A percentile compares a stretch with the other conserved stretches of the same genome.
These are phyloP conservation scores for Cerrena zonata DNA, from an alignment of 1,284 basidiomycete species.

Conservation along the genomic window DNA sequence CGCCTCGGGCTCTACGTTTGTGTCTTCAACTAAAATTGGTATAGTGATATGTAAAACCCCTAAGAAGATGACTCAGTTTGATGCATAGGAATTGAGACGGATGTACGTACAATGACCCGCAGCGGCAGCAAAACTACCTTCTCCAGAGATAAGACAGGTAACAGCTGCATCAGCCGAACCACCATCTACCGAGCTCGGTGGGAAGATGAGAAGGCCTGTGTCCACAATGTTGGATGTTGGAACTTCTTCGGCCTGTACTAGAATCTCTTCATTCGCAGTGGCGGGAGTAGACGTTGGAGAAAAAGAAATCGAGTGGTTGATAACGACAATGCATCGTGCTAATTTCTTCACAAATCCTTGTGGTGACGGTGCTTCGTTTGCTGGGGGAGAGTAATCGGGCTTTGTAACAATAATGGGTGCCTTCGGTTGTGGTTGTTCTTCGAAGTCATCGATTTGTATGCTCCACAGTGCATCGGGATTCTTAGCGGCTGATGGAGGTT, in stretches of 20 bases:
- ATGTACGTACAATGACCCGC: conserved; percentile 67
- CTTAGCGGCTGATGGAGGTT: conserved; percentile 42
- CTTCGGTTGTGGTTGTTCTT: neutral
- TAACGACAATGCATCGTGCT: conserved; percentile 66
- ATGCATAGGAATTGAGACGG: neutral
- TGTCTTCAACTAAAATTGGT: conserved; percentile 31
- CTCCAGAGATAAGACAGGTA: conserved; percentile 72
- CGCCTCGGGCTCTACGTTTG: conserved; percentile 34
- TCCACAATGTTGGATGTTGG: conserved; percentile 42
- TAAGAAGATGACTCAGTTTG: conserved; percentile 21
- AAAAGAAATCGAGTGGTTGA: conserved; percentile 44
- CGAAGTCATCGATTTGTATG: neutral
- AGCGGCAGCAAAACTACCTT: conserved; percentile 82
- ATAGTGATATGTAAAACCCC: conserved; percentile 61
- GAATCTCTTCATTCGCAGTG: conserved; percentile 16
- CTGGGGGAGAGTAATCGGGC: neutral
- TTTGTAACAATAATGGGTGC: neutral
- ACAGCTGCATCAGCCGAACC: conserved; percentile 51
- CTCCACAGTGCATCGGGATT: conserved; percentile 20
- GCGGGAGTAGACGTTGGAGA: conserved; percentile 19
- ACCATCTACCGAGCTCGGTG: conserved; percentile 53
- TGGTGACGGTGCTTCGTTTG: conserved; percentile 6
- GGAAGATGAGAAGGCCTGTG: conserved; percentile 76
- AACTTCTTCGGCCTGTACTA: conserved; percentile 13
- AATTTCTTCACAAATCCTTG: conserved; percentile 27